Conservation (phyloP, 768 basidiomycete species). For the Pisolithus microcarpus region DNA sequence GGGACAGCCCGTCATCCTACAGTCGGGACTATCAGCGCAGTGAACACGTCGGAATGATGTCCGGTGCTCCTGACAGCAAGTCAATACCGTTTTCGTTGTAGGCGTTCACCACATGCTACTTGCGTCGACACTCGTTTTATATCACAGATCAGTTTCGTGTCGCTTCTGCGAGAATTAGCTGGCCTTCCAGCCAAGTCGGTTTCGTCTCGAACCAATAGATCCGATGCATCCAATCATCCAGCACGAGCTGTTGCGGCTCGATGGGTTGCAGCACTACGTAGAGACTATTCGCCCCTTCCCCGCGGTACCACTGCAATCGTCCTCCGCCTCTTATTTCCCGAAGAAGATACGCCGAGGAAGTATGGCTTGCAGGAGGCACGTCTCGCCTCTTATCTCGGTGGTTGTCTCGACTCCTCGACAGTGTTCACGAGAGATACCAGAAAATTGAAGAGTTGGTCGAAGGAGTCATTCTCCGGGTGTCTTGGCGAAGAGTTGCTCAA, state of each 20-base stretch:
- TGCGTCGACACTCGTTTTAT: not conserved
- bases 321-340: conserved; percentile 78
- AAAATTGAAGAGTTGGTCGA: conserved; percentile 33
- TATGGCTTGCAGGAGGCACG: conserved; percentile 67
- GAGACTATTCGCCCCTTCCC: conserved; percentile 42
- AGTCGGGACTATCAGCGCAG: too few species aligned
- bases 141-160: conserved; percentile 36
- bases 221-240: conserved; percentile 18
- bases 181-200: conserved; percentile 17
- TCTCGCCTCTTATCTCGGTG: conserved; percentile 45
- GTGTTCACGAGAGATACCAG: conserved; percentile 18
- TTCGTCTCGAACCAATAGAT: conserved; percentile 9
- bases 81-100: conserved; percentile 40
- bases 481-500: conserved; percentile 60
- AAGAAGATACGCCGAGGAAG: conserved; percentile 63
- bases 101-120: conserved; percentile 10
- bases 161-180: conserved; percentile 42
- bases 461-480: conserved; percentile 48
- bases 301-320: conserved; percentile 49
- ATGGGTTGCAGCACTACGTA: conserved; percentile 40
- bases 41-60: not conserved
- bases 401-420: conserved; percentile 38
- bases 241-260: conserved; percentile 34
- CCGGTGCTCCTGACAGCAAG: not conserved
- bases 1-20: too few species aligned